These are phyloP conservation scores for Trametes cinnabarina DNA, from an alignment of 768 basidiomycete genomes.

Conservation along the genomic window DNA sequence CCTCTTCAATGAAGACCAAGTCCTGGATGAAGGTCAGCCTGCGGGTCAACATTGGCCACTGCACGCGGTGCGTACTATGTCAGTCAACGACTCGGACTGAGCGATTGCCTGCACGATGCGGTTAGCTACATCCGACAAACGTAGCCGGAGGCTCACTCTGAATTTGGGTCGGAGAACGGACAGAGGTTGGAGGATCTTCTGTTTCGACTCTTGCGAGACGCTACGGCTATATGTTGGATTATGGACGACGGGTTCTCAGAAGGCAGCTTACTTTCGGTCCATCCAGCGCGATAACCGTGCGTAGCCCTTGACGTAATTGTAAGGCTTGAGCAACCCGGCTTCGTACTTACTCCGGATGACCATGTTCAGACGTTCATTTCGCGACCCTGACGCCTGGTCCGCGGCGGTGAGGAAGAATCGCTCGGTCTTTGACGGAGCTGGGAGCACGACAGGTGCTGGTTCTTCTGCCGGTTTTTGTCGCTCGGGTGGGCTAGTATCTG, in stretches of 20 bases:
- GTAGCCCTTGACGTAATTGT: slow-evolving; percentile 96
- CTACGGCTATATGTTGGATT: slow-evolving; percentile 41
- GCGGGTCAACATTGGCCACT: neutral
- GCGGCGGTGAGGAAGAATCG: slow-evolving; percentile 90
- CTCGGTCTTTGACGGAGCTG: slow-evolving; percentile 79
- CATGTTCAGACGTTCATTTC: slow-evolving; percentile 84
- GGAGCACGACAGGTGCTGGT: slow-evolving; percentile 53
- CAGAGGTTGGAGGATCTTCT: slow-evolving; percentile 87
- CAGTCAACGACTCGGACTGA: slow-evolving; percentile 65
- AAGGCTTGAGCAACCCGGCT: slow-evolving; percentile 90
- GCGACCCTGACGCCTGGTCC: slow-evolving; percentile 87
- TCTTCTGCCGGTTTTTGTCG: slow-evolving; percentile 38
- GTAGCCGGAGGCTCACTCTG: slow-evolving; percentile 46
- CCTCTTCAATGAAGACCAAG: slow-evolving; percentile 96
- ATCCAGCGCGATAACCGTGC: slow-evolving; percentile 91
- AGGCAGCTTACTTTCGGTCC: slow-evolving; percentile 72
- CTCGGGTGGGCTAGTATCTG: slow-evolving; percentile 23
- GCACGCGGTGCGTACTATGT: slow-evolving; percentile 54
- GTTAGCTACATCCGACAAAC: neutral
- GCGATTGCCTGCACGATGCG: slow-evolving; percentile 58
- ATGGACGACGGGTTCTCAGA: neutral
- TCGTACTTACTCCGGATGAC: slow-evolving; percentile 98
- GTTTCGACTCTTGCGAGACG: slow-evolving; percentile 87
- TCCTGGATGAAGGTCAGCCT: slow-evolving; percentile 47
- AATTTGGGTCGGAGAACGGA: slow-evolving; percentile 85